Conservation (phyloP, 2,329 filamentous ascomycete species). For the Monosporascus sp. region DNA sequence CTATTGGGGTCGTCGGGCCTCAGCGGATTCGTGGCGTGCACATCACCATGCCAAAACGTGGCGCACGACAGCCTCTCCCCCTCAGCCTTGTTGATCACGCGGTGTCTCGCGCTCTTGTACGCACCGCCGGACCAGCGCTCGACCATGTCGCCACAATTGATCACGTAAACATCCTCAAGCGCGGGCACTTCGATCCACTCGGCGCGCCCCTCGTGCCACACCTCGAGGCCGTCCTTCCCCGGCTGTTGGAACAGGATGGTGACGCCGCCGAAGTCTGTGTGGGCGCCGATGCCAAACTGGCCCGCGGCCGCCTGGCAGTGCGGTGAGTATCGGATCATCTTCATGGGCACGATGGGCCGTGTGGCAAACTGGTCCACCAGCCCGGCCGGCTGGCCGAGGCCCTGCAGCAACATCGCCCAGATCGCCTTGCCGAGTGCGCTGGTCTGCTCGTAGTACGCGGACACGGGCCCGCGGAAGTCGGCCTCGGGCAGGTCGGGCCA, state of each 20-base stretch:
- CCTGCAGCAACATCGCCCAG: slow-evolving; percentile 21
- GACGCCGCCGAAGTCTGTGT: slow-evolving; percentile 22
- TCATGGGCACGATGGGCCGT: slow-evolving; percentile 16
- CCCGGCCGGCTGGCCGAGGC: slow-evolving; percentile 12
- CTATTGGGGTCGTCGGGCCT: slow-evolving; percentile 10
- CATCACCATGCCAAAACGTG: slow-evolving; percentile 23
- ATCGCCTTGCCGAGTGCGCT: slow-evolving; percentile 16
- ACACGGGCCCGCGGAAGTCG: slow-evolving; percentile 23
- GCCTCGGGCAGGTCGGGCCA: slow-evolving; percentile 25
- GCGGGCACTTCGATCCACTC: slow-evolving; percentile 15
- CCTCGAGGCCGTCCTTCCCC: slow-evolving; percentile 18
- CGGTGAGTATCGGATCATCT: slow-evolving; percentile 17
- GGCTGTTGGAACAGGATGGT: slow-evolving; percentile 21
- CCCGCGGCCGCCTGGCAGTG: not conserved
- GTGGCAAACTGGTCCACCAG: slow-evolving; percentile 15
- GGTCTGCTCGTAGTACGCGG: slow-evolving; percentile 20
- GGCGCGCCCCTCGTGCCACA: slow-evolving; percentile 11
- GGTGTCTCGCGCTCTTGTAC: slow-evolving; percentile 14
- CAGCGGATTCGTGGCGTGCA: slow-evolving; percentile 19
- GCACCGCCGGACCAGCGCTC: slow-evolving; percentile 8
- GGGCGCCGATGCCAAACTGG: slow-evolving; percentile 15
- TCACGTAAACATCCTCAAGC: slow-evolving; percentile 15
- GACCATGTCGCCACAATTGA: slow-evolving; percentile 20
- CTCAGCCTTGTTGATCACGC: slow-evolving; percentile 6
- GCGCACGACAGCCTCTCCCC: slow-evolving; percentile 1